Percentiles rank a stretch among this genome's conserved stretches.
These are phyloP conservation scores for Apiospora pterosperma DNA, from an alignment of 2,329 filamentous ascomycete species.

Conservation along the genomic window DNA sequence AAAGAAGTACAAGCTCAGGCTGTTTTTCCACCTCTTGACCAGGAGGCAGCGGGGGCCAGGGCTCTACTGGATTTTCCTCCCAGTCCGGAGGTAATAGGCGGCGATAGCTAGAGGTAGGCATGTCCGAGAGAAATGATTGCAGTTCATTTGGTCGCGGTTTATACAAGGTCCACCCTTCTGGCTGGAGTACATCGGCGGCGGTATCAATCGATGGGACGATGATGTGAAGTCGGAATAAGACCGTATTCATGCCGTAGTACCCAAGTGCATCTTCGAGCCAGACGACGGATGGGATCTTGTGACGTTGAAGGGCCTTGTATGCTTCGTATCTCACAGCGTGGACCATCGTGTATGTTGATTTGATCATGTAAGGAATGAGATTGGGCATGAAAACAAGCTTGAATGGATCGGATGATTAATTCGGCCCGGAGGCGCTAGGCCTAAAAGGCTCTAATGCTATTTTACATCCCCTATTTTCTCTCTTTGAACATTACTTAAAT, in stretches of 20 bases:
- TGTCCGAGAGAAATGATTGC: neutral
- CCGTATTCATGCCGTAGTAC: slow-evolving; percentile 3
- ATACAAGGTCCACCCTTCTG: neutral
- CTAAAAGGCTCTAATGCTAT: too few species aligned
- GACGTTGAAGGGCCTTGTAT: neutral
- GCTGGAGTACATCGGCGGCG: neutral
- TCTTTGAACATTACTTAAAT: too few species aligned
- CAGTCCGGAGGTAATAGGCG: slow-evolving; percentile 3
- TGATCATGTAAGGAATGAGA: too few species aligned
- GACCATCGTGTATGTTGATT: neutral
- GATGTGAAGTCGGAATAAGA: neutral
- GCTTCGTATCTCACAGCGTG: neutral
- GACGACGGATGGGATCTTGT: neutral
- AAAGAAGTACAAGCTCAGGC: neutral
- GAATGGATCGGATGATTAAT: too few species aligned
- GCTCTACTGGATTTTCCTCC: neutral
- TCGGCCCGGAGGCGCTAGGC: too few species aligned
- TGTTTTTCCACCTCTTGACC: neutral
- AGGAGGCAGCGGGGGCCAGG: slow-evolving; percentile 4
- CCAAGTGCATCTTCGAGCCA: slow-evolving; percentile 5
- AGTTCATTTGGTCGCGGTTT: neutral
- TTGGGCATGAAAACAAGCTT: too few species aligned
- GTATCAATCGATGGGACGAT: slow-evolving; percentile 2
- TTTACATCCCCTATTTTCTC: too few species aligned
- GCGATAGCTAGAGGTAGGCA: slow-evolving; percentile 4